Evolutionary conservation across 2,329 filamentous ascomycete genomes (phyloP), one percentile per base, ranked within the genome.

Genomic region (Fusarium liriodendri): DNA sequence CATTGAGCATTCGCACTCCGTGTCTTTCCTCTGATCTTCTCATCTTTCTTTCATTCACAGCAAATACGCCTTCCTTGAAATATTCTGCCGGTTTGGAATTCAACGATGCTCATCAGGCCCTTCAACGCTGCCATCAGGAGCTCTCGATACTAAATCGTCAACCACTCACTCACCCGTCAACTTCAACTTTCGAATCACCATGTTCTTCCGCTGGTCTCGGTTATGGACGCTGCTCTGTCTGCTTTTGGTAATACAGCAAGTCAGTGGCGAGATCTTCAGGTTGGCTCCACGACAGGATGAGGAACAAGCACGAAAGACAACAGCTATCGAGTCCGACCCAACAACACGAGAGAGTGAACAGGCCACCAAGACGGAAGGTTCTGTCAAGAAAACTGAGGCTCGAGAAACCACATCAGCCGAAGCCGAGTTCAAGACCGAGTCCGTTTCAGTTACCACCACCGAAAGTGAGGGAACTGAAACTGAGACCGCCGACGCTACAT

Each of bases 211-310:
- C 66, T 78, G 81, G 69, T 67, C 75, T 64, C 80, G 79, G 57
- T 64, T 84, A 50, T 83, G 80, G 80, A 80, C 80, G 38, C 71
- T 86, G 52, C 73, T 87, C 65, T 83, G 82, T 73, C 75, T 87
- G 25, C 59, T 82, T 5, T 57, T 86, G 47, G 78, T 79, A 47
- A 75, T 85, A 27, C 83, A 87, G 50, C 70, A 82, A 55, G 82
- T 80, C 22, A 74, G 78, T 25, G 83, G 83, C 13, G 80, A 82
- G 47, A 79, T 75, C 65, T 75, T 82, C 33, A 76, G 76, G 9
- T 73, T 81, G 40, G 63, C 79, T 22, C 77, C 75, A 69, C 82
- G 84, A 69, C 82, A 85, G 65, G 82, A 84, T 57, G 78, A 70
- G 20, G 45, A 73, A 11, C 38, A 65, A 18, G 38, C 67, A 8